Evolutionary conservation across 148 eudicot genomes (phyloP).

Genomic region (Vaccinium corymbosum): DNA sequence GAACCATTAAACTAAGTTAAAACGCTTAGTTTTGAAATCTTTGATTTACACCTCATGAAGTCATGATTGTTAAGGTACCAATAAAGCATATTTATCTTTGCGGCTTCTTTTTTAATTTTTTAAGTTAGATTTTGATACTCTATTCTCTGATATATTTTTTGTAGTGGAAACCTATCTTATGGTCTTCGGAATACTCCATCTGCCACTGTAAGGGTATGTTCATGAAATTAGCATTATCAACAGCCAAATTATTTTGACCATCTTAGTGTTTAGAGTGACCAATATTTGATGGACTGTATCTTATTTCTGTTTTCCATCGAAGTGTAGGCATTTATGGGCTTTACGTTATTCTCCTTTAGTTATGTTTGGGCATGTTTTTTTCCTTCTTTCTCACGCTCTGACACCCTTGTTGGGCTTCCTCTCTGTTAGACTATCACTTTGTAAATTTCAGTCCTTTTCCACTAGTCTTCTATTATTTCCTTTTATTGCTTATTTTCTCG

Average conservation of each 20-base stretch:
- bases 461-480: neutral
- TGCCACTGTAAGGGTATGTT: constrained; percentile 68
- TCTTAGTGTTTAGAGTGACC: neutral
- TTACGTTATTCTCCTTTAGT: neutral
- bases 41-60: neutral
- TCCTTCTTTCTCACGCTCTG: neutral
- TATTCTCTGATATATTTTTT: constrained; percentile 16
- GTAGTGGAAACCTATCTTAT: constrained; percentile 75
- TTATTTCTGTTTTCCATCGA: neutral
- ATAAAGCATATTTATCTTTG: neutral
- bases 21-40: neutral
- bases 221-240: constrained; percentile 9
- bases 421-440: neutral
- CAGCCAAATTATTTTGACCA: neutral
- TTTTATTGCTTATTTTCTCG: neutral
- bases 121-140: neutral
- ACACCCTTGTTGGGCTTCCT: neutral
- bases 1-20: neutral
- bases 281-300: neutral
- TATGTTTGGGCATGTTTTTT: neutral
- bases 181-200: constrained; percentile 87
- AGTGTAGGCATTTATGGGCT: neutral
- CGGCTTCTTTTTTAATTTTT: neutral
- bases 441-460: neutral
- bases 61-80: neutral